Evolutionary conservation across 1,284 basidiomycete genomes (phyloP).

Genomic region (Cryptococcus deneoformans): DNA sequence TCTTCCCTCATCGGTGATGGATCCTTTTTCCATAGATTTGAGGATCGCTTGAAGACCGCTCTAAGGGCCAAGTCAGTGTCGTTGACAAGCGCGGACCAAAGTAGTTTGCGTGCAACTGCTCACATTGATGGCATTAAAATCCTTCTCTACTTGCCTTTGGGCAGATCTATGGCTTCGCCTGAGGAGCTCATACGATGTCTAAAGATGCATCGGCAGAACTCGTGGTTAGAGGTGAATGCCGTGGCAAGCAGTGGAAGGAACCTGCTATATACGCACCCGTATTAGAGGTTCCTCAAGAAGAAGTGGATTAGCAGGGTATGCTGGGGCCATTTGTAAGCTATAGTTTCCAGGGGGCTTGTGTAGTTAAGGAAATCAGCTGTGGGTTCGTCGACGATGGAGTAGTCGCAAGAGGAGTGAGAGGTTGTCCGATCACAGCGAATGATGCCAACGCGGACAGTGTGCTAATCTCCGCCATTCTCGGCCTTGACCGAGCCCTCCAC

Average conservation of each 20-base stretch:
- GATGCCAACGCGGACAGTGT: too few relatives aligned
- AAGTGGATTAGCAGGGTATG: conserved; percentile 15
- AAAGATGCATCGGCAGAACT: not conserved
- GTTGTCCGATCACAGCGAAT: too few relatives aligned
- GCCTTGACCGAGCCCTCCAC: too few relatives aligned
- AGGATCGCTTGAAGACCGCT: conserved; percentile 19
- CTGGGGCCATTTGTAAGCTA: conserved; percentile 1
- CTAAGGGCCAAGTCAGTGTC: conserved; percentile 4
- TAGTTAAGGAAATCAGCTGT: too few relatives aligned
- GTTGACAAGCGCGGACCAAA: not conserved
- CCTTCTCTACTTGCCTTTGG: conserved; percentile 50
- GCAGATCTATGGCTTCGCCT: conserved; percentile 46
- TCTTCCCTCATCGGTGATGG: conserved; percentile 14
- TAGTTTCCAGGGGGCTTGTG: not conserved
- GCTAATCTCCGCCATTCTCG: too few relatives aligned
- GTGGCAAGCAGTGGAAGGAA: not conserved
- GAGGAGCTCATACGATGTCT: conserved; percentile 51
- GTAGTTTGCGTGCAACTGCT: not conserved
- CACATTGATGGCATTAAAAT: conserved; percentile 44
- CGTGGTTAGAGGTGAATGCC: not conserved
- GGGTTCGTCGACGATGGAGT: too few relatives aligned
- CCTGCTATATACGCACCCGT: conserved; percentile 22
- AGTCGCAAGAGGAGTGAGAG: too few relatives aligned
- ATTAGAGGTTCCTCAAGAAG: conserved; percentile 45
- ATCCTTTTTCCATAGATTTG: conserved; percentile 17